phyloP scores from a whole-genome alignment of 331 rosid genomes.

The Malus hybrid region DNA sequence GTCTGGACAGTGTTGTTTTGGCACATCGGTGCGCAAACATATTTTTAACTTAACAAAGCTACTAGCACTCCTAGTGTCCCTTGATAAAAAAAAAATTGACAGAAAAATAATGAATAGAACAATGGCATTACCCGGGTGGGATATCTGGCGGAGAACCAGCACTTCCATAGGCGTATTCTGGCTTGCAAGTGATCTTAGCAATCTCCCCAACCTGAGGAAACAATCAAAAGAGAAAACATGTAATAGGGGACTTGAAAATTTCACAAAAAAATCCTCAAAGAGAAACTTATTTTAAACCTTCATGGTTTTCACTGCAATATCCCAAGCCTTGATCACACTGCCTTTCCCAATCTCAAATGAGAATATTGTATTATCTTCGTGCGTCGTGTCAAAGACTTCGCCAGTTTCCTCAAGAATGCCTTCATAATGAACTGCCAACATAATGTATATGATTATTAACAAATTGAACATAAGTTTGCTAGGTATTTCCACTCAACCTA shows the following conservation, averaged over 20 bases:
- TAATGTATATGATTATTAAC: not conserved
- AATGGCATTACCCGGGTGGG: constrained; percentile 63
- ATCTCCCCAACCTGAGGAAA: constrained; percentile 72
- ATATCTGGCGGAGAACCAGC: constrained; percentile 97
- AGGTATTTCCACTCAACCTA: not conserved
- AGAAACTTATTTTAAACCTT: constrained; percentile 38
- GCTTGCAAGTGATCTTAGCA: constrained; percentile 84
- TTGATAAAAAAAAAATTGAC: not conserved
- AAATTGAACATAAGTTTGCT: not conserved
- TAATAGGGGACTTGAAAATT: not conserved
- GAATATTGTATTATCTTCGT: constrained; percentile 84
- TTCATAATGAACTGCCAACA: constrained; percentile 76
- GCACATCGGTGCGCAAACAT: not conserved
- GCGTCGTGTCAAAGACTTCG: constrained; percentile 85
- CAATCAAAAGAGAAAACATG: constrained; percentile 4
- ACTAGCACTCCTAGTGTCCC: not conserved
- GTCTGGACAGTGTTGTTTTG: too few species aligned
- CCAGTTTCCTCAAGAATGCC: constrained; percentile 77
- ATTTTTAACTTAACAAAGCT: not conserved
- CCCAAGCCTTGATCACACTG: constrained; percentile 92
- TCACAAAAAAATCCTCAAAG: not conserved
- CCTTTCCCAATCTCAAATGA: constrained; percentile 92
- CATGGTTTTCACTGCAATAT: constrained; percentile 72
- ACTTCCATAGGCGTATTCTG: constrained; percentile 89
- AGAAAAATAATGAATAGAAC: not conserved